These are phyloP conservation scores for Lenzites betulinus DNA, from an alignment of 768 basidiomycete genomes.

Conservation along the genomic window DNA sequence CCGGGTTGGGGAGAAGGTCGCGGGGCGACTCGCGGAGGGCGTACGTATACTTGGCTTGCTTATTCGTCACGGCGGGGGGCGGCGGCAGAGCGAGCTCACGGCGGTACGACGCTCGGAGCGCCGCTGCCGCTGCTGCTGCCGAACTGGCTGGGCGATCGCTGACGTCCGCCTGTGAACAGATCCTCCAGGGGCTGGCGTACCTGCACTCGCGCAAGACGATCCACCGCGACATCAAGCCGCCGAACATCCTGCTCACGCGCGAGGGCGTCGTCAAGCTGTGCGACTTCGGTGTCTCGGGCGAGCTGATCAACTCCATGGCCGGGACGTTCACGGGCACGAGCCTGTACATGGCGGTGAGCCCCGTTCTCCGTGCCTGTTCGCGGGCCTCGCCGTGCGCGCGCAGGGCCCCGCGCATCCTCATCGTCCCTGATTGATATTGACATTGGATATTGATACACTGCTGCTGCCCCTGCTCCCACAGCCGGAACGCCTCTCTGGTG, in stretches of 20 bases:
- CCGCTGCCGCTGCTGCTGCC: slow-evolving; percentile 3
- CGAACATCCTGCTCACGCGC: slow-evolving; percentile 86
- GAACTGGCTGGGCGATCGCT: slow-evolving; percentile 14
- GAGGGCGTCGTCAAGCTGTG: slow-evolving; percentile 90
- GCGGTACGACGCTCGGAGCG: too few relatives aligned
- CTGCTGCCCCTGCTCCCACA: too few relatives aligned
- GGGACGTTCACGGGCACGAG: slow-evolving; percentile 98
- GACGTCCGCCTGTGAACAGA: slow-evolving; percentile 41
- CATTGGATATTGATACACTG: too few relatives aligned
- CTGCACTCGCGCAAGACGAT: slow-evolving; percentile 91
- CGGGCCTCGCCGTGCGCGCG: background rate
- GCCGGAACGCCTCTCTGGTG: slow-evolving; percentile 94
- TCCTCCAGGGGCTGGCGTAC: slow-evolving; percentile 91
- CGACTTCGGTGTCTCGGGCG: slow-evolving; percentile 98
- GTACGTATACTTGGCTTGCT: slow-evolving; percentile 46
- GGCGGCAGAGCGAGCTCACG: too few relatives aligned
- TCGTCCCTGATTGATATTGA: slow-evolving; percentile 15
- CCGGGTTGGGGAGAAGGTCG: slow-evolving; percentile 83
- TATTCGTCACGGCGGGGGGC: background rate
- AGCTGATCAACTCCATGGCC: slow-evolving; percentile 87
- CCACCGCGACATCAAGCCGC: slow-evolving; percentile 94
- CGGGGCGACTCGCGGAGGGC: slow-evolving; percentile 91
- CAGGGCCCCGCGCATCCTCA: background rate
- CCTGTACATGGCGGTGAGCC: slow-evolving; percentile 96
- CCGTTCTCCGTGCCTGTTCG: background rate